Conservation (phyloP, 140 eudicot genomes). For the Erigeron philadelphicus region DNA sequence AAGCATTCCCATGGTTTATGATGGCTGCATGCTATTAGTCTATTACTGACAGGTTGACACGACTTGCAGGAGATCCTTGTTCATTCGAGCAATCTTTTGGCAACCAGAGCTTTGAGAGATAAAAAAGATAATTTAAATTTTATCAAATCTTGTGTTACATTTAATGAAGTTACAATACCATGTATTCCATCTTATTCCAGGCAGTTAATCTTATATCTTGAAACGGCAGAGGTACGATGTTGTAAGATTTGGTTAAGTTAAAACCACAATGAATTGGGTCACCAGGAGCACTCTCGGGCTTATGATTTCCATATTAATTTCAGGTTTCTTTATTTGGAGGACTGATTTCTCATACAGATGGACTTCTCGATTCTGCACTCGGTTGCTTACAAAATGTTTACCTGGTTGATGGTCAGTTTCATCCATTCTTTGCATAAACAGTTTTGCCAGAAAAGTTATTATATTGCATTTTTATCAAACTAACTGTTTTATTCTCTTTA, state of each 20-base stretch:
- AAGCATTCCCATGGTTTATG: conserved; percentile 4
- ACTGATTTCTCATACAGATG: conserved; percentile 70
- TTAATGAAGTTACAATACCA: conserved; percentile 82
- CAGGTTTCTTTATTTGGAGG: conserved; percentile 68
- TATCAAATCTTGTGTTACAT: conserved; percentile 72
- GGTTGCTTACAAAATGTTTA: conserved; percentile 45
- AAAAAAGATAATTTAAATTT: conserved; percentile 36
- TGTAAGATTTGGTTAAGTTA: conserved; percentile 5
- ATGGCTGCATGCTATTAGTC: conserved; percentile 18
- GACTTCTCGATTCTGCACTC: conserved; percentile 69
- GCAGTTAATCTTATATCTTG: conserved; percentile 74
- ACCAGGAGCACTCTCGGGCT: neutral
- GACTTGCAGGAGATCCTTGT: conserved; percentile 70
- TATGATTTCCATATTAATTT: neutral
- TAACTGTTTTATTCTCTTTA: neutral
- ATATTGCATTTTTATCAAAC: conserved; percentile 10
- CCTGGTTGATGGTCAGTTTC: conserved; percentile 51
- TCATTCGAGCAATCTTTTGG: conserved; percentile 66
- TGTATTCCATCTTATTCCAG: conserved; percentile 52
- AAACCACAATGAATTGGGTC: neutral
- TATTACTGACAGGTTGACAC: conserved; percentile 23
- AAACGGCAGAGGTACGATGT: conserved; percentile 68
- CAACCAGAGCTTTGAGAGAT: conserved; percentile 47
- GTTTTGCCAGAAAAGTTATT: neutral
- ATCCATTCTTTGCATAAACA: conserved; percentile 17